These are phyloP conservation scores for Hypoxylon sp. DNA, from an alignment of 2,329 filamentous ascomycete genomes.

Conservation along the genomic window DNA sequence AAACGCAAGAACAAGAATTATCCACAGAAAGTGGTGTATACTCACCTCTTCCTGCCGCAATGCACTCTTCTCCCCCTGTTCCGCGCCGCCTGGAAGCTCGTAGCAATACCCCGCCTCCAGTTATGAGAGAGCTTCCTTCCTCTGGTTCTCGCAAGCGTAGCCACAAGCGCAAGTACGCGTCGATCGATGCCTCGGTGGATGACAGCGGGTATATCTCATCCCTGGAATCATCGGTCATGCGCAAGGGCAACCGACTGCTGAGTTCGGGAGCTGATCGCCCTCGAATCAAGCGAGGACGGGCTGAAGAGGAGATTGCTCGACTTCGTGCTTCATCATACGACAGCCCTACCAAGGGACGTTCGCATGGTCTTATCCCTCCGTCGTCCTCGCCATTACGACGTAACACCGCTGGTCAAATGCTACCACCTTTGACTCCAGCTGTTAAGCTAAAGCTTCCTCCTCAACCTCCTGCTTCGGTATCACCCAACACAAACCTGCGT, in stretches of 20 bases:
- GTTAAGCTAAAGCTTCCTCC: constrained; percentile 79
- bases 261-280: constrained; percentile 86
- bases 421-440: constrained; percentile 83
- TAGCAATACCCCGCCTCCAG: constrained; percentile 81
- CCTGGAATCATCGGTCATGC: constrained; percentile 87
- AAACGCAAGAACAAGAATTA: constrained; percentile 55
- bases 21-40: constrained; percentile 66
- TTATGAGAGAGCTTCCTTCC: constrained; percentile 68
- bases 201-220: constrained; percentile 99
- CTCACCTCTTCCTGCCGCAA: constrained; percentile 75
- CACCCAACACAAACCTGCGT: constrained; percentile 90
- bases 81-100: constrained; percentile 68
- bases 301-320: constrained; percentile 94
- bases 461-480: constrained; percentile 77
- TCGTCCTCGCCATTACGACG: constrained; percentile 78
- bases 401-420: constrained; percentile 65
- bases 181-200: constrained; percentile 69
- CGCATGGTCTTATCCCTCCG: constrained; percentile 63
- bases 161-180: constrained; percentile 80
- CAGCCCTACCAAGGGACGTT: constrained; percentile 81
- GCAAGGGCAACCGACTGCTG: constrained; percentile 72
- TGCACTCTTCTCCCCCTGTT: constrained; percentile 93
- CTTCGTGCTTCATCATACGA: constrained; percentile 93
- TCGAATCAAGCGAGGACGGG: constrained; percentile 86
- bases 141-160: constrained; percentile 75